These are phyloP conservation scores for Lachnum nothofagi DNA, from an alignment of 2,329 filamentous ascomycete species.

Conservation along the genomic window DNA sequence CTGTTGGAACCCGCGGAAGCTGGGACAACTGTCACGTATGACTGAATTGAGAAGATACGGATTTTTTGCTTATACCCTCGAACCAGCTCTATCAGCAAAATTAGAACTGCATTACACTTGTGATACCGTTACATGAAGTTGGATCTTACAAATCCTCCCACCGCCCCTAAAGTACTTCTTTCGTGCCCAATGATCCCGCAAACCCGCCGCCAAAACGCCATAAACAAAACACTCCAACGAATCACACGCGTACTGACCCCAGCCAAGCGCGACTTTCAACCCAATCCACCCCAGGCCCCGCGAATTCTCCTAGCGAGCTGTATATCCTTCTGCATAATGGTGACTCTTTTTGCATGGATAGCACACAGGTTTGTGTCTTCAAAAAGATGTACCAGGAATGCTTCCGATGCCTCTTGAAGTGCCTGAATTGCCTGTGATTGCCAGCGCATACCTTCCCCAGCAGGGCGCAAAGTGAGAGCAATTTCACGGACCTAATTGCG, in stretches of 20 bases:
- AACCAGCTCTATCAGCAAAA: background rate
- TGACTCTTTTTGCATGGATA: conserved; percentile 93
- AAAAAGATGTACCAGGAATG: conserved; percentile 92
- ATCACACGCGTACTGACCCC: background rate
- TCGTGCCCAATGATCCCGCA: conserved; percentile 1
- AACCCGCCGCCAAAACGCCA: conserved; percentile 7
- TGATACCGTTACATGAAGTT: conserved; percentile 1
- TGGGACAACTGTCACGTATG: conserved; percentile 30
- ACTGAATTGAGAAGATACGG: conserved; percentile 12
- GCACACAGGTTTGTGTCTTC: conserved; percentile 95
- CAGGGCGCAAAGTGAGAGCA: conserved; percentile 57
- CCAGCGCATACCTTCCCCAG: conserved; percentile 75
- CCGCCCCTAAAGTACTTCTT: background rate
- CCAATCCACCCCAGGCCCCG: conserved; percentile 69
- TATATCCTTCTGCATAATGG: conserved; percentile 97
- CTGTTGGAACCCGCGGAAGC: conserved; percentile 83
- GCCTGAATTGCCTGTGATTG: conserved; percentile 92
- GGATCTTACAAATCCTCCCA: background rate
- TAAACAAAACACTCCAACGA: conserved; percentile 3
- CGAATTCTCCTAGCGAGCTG: conserved; percentile 80
- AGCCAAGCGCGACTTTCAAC: conserved; percentile 29
- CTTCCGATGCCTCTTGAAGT: conserved; percentile 92
- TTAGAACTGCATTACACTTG: background rate
- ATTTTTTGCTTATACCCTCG: background rate
- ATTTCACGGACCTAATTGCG: conserved; percentile 61